Evolutionary conservation across 2,329 filamentous ascomycete genomes (phyloP).

Genomic region (Bipolaris gigantea): DNA sequence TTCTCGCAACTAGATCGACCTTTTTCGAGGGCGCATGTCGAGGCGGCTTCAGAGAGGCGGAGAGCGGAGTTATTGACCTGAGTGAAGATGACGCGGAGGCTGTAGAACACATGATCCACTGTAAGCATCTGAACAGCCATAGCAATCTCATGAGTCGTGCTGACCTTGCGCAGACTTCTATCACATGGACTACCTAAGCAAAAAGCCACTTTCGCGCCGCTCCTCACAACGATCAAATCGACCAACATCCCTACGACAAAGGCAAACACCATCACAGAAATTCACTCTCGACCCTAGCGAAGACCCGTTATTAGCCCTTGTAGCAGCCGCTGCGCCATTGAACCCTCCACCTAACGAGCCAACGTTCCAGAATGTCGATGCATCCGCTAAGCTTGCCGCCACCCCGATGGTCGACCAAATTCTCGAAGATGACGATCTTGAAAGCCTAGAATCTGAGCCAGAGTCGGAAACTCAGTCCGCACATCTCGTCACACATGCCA

Average conservation of each 20-base stretch:
- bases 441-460: conserved; percentile 33
- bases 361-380: conserved; percentile 25
- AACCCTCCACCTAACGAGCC: conserved; percentile 33
- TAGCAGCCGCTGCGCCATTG: conserved; percentile 29
- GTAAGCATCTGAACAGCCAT: conserved; percentile 28
- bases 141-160: conserved; percentile 7
- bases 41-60: conserved; percentile 42
- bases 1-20: conserved; percentile 52
- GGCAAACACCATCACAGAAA: conserved; percentile 27
- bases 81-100: conserved; percentile 47
- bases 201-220: conserved; percentile 36
- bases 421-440: conserved; percentile 36
- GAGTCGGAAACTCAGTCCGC: conserved; percentile 45
- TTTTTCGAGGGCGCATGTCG: conserved; percentile 51
- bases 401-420: conserved; percentile 41
- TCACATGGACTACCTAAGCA: conserved; percentile 46
- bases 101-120: conserved; percentile 48
- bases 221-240: conserved; percentile 35
- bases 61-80: conserved; percentile 44
- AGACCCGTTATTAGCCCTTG: conserved; percentile 44
- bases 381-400: conserved; percentile 35
- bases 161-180: conserved; percentile 44
- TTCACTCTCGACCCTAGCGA: conserved; percentile 40
- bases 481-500: conserved; percentile 51
- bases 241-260: conserved; percentile 21